Base-by-base conservation (phyloP, 768 basidiomycete genomes). In the Tubosaeta sp. region DNA sequence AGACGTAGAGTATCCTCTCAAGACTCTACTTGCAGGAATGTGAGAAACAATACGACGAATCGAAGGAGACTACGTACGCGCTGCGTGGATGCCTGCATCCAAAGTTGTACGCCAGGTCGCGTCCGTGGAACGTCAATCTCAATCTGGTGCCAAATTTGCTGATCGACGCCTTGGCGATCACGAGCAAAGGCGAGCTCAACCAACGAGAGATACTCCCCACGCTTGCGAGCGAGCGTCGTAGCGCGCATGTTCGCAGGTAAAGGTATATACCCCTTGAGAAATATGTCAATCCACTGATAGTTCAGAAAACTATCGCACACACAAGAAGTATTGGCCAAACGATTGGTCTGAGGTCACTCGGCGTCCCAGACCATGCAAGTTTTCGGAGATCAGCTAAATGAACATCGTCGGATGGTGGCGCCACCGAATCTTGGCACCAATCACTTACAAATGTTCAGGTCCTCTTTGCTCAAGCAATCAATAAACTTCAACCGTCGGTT, bases 81-180 rank as follows among this genome's bases (percentile, higher is more conserved):
- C 67, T 98, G 97, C 4, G 97, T 95, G 17, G 83, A 81, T 26
- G 76, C 83, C 61, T 91, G 84, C 83, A 91, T 88, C 97, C 97
- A 99, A 19, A 99, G 71, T 33, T 75, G 79, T 11, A 95, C 85
- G 19, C 95, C 94, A 16, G 97, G 95, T 46, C 95, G 74, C 35
- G 97, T 99, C 48, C 97, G 78, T 11, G 97, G 97, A 6, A 97
- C 95, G 63, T 99, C 97, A 54, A 97, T 98, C 65, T 93, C 92
- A 60, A 98, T 98, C 70, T 99, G 97, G 71, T 98, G 97, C 97
- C 97, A 98, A 65, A 98, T 95, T 70, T 91, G 89, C 62, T 94
- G 92, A 69, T 99, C 95, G 29, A 95, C 78, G 0, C 88, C 85
- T 51, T 88, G 85, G 29, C 83, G 80, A 52, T 92, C 92, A 35